Evolutionary conservation across 345 rosid genomes (phyloP).

Genomic region (Combretum micranthum): DNA sequence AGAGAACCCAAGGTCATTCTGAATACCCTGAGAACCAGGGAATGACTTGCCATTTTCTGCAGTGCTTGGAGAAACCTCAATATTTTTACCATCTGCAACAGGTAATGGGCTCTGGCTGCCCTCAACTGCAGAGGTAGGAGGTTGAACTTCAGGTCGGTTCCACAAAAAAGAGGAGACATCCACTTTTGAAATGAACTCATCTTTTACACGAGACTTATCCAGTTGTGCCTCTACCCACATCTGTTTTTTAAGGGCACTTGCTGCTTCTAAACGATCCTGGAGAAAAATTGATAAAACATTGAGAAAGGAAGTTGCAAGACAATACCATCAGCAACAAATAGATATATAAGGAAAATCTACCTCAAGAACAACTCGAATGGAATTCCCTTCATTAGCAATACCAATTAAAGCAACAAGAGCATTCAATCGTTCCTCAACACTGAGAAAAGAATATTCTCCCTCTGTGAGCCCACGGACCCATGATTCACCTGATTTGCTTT

Average conservation of each 20-base stretch:
- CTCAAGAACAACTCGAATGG: slow-evolving; percentile 88
- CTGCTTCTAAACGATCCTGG: slow-evolving; percentile 98
- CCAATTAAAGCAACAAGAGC: slow-evolving; percentile 81
- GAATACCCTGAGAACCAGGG: slow-evolving; percentile 32
- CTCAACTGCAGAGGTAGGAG: slow-evolving; percentile 23
- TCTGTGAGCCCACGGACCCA: slow-evolving; percentile 95
- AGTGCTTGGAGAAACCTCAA: slow-evolving; percentile 48
- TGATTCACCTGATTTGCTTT: slow-evolving; percentile 67
- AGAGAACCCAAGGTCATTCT: slow-evolving; percentile 31
- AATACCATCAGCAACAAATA: no score
- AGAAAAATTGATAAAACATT: neutral
- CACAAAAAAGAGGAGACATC: slow-evolving; percentile 42
- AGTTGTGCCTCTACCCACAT: slow-evolving; percentile 98
- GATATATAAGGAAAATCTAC: slow-evolving; percentile 25
- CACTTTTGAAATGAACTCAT: slow-evolving; percentile 45
- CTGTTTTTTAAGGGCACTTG: slow-evolving; percentile 94
- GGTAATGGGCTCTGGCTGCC: slow-evolving; percentile 44
- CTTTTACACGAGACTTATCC: slow-evolving; percentile 82
- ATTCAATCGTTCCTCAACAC: slow-evolving; percentile 92
- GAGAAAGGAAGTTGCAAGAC: slow-evolving; percentile 4
- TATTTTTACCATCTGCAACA: slow-evolving; percentile 21
- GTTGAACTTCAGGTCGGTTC: slow-evolving; percentile 46
- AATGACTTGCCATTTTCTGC: slow-evolving; percentile 47
- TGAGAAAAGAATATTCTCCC: slow-evolving; percentile 89
- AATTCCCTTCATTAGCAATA: slow-evolving; percentile 91